These are phyloP conservation scores for Gynandropsis gynandra DNA, from an alignment of 345 rosid species.

Conservation along the genomic window DNA sequence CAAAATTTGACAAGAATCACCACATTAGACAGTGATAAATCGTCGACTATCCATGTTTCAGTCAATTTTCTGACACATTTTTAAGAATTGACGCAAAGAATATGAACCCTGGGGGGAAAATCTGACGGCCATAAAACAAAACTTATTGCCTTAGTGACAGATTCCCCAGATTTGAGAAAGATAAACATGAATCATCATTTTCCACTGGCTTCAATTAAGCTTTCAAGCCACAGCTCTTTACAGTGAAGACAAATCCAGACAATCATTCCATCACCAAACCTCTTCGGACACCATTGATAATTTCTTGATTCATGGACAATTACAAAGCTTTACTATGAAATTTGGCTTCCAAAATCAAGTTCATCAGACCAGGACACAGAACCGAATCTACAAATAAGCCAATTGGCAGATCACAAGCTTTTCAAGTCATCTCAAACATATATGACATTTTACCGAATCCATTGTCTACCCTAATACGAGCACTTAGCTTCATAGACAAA, in stretches of 20 bases:
- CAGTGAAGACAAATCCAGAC: neutral
- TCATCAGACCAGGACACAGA: constrained; percentile 1
- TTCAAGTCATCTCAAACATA: neutral
- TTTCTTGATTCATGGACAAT: neutral
- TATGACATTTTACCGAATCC: neutral
- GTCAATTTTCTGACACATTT: neutral
- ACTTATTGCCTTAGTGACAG: neutral
- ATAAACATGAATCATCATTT: neutral
- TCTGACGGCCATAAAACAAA: neutral
- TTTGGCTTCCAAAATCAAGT: neutral
- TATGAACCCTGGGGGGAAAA: neutral
- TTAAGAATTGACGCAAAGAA: neutral
- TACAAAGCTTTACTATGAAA: neutral
- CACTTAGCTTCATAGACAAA: neutral
- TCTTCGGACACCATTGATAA: neutral
- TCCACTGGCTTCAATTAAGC: constrained; percentile 3
- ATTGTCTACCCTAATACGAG: too few relatives aligned
- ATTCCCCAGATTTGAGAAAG: neutral
- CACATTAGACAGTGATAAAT: constrained; percentile 6
- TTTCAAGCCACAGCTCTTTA: neutral
- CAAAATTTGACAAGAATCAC: constrained; percentile 1
- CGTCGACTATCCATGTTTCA: neutral
- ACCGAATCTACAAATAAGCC: neutral
- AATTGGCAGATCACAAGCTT: neutral
- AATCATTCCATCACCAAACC: neutral